These are phyloP conservation scores for Aspergillus brasiliensis DNA, from an alignment of 2,329 filamentous ascomycete species.

Conservation along the genomic window DNA sequence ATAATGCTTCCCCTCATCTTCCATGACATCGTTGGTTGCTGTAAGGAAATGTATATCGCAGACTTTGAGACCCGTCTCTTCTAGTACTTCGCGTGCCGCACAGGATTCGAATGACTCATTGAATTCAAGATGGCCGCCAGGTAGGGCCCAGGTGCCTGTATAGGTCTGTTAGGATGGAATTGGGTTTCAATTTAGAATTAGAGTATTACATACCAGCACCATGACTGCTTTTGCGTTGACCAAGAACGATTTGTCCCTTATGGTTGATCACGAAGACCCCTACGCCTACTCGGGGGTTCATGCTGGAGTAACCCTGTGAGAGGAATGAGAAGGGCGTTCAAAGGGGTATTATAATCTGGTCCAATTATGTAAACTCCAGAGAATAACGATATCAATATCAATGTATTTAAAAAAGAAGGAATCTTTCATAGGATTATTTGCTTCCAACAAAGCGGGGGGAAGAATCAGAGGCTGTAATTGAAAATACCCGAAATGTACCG, in stretches of 20 bases:
- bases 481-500: too few species aligned
- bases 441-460: too few species aligned
- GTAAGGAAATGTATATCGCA: constrained; percentile 56
- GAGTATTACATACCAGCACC: constrained; percentile 14
- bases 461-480: too few species aligned
- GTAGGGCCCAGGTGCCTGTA: constrained; percentile 64
- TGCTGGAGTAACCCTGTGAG: too few species aligned
- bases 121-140: constrained; percentile 74
- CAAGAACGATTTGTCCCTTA: constrained; percentile 16
- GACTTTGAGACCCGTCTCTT: constrained; percentile 69
- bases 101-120: constrained; percentile 65
- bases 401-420: too few species aligned
- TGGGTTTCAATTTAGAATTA: background rate
- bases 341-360: fast-evolving
- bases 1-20: constrained; percentile 66
- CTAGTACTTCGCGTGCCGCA: constrained; percentile 66
- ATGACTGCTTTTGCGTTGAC: constrained; percentile 19
- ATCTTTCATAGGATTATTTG: too few species aligned
- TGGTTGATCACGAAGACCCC: constrained; percentile 16
- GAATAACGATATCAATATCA: too few species aligned
- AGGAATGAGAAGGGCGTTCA: too few species aligned
- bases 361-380: too few species aligned
- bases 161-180: background rate
- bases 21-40: constrained; percentile 69
- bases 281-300: constrained; percentile 16